These are phyloP conservation scores for Balakata baccata DNA, from an alignment of 345 rosid species.

Conservation along the genomic window DNA sequence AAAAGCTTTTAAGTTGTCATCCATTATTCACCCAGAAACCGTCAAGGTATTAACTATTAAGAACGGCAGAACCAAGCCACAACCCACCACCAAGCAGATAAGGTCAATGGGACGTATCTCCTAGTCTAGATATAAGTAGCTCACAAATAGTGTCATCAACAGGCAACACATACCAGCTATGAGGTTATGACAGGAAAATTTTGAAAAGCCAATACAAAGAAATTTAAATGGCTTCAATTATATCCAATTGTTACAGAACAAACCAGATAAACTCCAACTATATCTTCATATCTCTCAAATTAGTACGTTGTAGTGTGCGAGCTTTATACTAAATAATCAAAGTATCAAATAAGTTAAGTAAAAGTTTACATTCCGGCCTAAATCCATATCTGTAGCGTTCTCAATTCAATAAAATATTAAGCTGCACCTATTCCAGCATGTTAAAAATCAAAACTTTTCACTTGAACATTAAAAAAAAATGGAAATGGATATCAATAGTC, in stretches of 20 bases:
- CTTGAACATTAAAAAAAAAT: no score
- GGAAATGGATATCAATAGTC: not conserved
- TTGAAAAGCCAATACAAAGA: not conserved
- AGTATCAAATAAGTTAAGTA: not conserved
- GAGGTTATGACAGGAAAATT: not conserved
- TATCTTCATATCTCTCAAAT: not conserved
- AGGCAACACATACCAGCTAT: not conserved
- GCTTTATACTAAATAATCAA: not conserved
- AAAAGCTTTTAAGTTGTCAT: no score
- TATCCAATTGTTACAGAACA: not conserved
- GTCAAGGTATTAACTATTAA: no score
- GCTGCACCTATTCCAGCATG: not conserved
- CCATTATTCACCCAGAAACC: no score
- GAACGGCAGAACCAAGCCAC: no score
- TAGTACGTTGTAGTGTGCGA: not conserved
- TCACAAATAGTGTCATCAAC: not conserved
- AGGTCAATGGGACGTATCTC: no score
- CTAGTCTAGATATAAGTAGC: not conserved
- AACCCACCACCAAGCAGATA: no score
- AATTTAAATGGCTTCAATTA: not conserved
- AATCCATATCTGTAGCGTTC: not conserved
- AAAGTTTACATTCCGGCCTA: no score
- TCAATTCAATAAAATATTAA: not conserved
- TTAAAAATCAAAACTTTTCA: not conserved
- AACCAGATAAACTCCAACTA: no score